A percentile compares a stretch with the other conserved stretches of the same genome.
phyloP scores from a whole-genome alignment of 768 basidiomycete genomes.

The Podaxis sp. region DNA sequence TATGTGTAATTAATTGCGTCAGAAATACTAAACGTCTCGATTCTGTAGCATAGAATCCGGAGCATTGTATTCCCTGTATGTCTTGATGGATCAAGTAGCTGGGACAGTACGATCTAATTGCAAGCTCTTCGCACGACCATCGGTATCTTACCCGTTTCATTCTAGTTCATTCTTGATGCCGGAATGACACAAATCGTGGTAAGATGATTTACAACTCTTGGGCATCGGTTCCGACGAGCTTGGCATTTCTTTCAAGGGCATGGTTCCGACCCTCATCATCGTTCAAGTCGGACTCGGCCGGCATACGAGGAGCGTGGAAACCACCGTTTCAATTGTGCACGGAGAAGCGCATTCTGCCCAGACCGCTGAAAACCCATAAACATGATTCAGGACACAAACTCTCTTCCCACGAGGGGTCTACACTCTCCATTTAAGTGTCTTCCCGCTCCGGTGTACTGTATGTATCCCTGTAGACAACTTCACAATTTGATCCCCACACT shows the following conservation, averaged over 20 bases:
- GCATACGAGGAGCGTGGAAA: neutral
- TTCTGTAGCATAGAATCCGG: constrained; percentile 37
- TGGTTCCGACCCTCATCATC: constrained; percentile 4
- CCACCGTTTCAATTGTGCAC: neutral
- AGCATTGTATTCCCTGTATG: constrained; percentile 31
- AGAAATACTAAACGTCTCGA: neutral
- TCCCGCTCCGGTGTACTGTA: too few species aligned
- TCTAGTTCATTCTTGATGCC: constrained; percentile 20
- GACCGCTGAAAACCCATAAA: neutral
- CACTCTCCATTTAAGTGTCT: neutral
- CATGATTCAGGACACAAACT: neutral
- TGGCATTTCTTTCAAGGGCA: neutral
- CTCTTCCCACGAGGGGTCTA: neutral
- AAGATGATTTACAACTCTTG: neutral
- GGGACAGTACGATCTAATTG: neutral
- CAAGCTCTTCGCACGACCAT: neutral
- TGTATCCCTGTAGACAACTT: neutral
- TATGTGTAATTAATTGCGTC: neutral
- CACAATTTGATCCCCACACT: neutral
- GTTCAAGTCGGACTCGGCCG: constrained; percentile 5
- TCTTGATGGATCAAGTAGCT: constrained; percentile 1
- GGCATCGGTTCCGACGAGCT: neutral
- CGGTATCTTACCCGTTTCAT: neutral
- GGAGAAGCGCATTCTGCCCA: neutral
- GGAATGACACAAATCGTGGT: constrained; percentile 26